Evolutionary conservation across 2,329 filamentous ascomycete genomes (phyloP), one percentile per base, ranked within the genome.

Genomic region (Cytospora paraplurivora): DNA sequence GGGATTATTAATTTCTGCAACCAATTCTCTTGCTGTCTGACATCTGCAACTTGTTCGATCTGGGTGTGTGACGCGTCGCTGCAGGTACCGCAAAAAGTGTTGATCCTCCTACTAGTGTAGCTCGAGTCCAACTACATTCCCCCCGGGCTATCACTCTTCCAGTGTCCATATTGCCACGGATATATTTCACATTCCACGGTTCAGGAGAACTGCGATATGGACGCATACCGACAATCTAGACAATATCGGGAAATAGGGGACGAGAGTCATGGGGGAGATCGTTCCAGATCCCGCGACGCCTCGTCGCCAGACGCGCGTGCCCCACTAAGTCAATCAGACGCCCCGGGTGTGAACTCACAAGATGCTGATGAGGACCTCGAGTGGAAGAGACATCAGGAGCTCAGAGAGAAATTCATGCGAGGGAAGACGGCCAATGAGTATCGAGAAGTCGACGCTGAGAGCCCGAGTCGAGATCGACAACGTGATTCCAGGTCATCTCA

Each of bases 221-320:
- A 63, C 17, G 62, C 66, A 37, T 56, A 59, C 19, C 63, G 62
- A 55, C 65, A 56, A 44, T 66, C 63, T 17, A 67, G 64, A 47
- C 67, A 27, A 27, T 27, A 62, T 37, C 64, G 68, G 7, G 67
- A 67, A 34, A 67, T 68, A 10, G 67, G 64, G 33, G 63, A 66
- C n/a, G 65, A 64, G 38, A 62, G 64, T 58, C 65, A 68, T 60
- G 64, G 66, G 52, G 69, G 68, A 21, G 67, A 68, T 19, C 67
- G 62, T 47, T 66, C 68, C 21, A 67, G 62, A 34, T 62, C 67
- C 33, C 66, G 65, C 4, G 69, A 69, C 12, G 56, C 63, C 1
- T 60, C 73, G n/a, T 73, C 72, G 7, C 54, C 64, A 10, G 71
- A 72, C 47, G 72, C 71, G 1, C 62, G 72, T 32, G 70, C 70